phyloP scores from a whole-genome alignment of 768 basidiomycete genomes.

The Mycena amicta region DNA sequence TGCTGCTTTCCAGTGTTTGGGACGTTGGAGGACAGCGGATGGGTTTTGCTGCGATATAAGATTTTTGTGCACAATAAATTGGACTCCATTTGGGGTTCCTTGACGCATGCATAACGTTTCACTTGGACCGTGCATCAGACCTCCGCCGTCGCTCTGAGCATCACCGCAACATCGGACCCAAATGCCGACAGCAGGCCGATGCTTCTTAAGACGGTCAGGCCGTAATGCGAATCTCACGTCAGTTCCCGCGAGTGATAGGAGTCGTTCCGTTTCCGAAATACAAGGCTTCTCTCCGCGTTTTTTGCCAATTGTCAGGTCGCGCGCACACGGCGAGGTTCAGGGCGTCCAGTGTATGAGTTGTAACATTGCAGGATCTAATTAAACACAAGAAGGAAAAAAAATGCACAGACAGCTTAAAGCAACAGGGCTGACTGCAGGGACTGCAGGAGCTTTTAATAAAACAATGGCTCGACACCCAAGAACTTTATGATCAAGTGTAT shows the following conservation, averaged over 20 bases:
- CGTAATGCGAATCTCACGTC: background rate
- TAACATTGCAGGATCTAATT: conserved; percentile 23
- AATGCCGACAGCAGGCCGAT: background rate
- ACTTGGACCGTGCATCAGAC: background rate
- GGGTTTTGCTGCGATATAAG: conserved; percentile 49
- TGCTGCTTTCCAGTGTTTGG: conserved; percentile 44
- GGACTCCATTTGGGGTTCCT: background rate
- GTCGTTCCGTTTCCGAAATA: background rate
- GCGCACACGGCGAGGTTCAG: no score
- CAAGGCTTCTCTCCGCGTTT: background rate
- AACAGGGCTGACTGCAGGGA: background rate
- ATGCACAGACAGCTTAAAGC: background rate
- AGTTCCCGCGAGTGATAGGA: background rate
- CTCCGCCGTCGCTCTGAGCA: background rate
- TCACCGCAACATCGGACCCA: background rate
- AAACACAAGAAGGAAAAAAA: conserved; percentile 2
- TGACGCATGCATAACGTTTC: background rate
- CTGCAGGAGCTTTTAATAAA: background rate
- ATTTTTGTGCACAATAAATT: conserved; percentile 1
- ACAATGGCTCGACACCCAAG: background rate
- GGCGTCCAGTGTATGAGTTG: background rate
- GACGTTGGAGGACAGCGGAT: conserved; percentile 51
- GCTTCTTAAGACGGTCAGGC: no score
- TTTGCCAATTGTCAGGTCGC: background rate
- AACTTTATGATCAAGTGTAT: conserved; percentile 23